Percentiles rank a stretch among this genome's conserved stretches.
Evolutionary conservation across 805 yeast genomes (phyloP).

Genomic region (Ogataea henricii): DNA sequence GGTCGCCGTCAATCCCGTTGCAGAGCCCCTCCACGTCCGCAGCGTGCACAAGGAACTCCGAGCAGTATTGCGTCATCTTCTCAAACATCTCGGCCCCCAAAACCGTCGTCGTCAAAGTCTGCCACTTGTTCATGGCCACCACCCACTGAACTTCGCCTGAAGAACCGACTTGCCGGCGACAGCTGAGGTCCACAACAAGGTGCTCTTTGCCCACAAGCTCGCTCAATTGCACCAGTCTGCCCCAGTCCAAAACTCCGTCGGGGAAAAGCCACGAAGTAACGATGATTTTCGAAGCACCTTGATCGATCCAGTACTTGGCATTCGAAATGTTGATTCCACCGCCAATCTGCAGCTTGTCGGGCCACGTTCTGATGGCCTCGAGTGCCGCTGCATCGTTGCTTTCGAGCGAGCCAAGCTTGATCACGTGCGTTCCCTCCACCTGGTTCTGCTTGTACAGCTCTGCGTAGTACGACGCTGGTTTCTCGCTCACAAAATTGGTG

Average conservation of each 20-base stretch:
- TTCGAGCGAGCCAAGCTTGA: slow-evolving; percentile 77
- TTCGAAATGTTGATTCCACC: slow-evolving; percentile 85
- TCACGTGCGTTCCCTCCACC: slow-evolving; percentile 85
- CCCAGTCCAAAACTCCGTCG: slow-evolving; percentile 50
- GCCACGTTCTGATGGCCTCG: slow-evolving; percentile 77
- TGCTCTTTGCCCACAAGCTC: slow-evolving; percentile 60
- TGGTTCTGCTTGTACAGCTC: slow-evolving; percentile 58
- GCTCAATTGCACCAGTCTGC: slow-evolving; percentile 54
- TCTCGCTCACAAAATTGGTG: slow-evolving; percentile 78
- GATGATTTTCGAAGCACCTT: slow-evolving; percentile 84
- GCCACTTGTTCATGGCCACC: slow-evolving; percentile 99
- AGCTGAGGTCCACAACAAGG: slow-evolving; percentile 88
- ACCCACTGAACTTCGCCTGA: slow-evolving; percentile 58
- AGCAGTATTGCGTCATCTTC: slow-evolving; percentile 62
- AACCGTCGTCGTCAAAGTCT: slow-evolving; percentile 70
- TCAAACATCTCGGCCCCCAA: slow-evolving; percentile 56
- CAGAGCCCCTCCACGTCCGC: slow-evolving; percentile 99
- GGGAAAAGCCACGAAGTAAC: slow-evolving; percentile 92
- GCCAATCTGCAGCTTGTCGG: slow-evolving; percentile 76
- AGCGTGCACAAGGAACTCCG: slow-evolving; percentile 91
- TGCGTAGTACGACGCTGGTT: slow-evolving; percentile 77
- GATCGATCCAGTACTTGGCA: slow-evolving; percentile 75
- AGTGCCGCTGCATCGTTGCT: slow-evolving; percentile 82
- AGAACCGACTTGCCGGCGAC: slow-evolving; percentile 47
- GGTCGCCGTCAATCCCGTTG: slow-evolving; percentile 81